Evolutionary conservation across 2,329 filamentous ascomycete genomes (phyloP).

Genomic region (Parastagonospora nodorum): DNA sequence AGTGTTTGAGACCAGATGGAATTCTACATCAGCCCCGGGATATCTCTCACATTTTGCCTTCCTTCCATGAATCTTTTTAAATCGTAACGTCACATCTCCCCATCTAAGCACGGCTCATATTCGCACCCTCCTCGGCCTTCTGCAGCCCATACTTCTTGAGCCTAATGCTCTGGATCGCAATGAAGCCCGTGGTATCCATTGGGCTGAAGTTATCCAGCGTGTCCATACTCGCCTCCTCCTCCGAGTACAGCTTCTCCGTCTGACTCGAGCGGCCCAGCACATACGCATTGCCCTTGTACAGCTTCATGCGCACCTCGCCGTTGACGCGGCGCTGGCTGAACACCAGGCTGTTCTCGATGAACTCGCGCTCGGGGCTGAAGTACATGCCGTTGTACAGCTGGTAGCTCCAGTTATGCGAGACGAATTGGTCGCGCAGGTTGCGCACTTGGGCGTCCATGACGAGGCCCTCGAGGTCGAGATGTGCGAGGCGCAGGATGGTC

Average conservation of each 20-base stretch:
- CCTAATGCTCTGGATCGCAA: constrained; percentile 70
- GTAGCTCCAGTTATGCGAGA: constrained; percentile 57
- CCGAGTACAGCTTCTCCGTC: constrained; percentile 73
- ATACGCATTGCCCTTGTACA: constrained; percentile 70
- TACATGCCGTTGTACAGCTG: constrained; percentile 66
- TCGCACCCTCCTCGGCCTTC: constrained; percentile 43
- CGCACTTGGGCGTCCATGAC: constrained; percentile 72
- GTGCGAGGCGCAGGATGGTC: constrained; percentile 58
- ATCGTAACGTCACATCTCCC: background rate
- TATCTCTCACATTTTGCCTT: too few relatives aligned
- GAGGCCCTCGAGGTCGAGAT: constrained; percentile 68
- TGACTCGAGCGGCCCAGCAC: constrained; percentile 64
- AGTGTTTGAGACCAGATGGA: too few relatives aligned
- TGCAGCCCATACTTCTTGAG: constrained; percentile 52
- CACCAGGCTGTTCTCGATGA: constrained; percentile 64
- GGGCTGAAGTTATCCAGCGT: constrained; percentile 71
- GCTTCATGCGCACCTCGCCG: constrained; percentile 62
- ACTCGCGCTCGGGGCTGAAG: constrained; percentile 74
- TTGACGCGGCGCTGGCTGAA: constrained; percentile 49
- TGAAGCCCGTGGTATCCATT: constrained; percentile 69
- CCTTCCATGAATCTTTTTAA: background rate
- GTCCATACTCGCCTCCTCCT: constrained; percentile 71
- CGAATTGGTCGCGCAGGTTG: constrained; percentile 71
- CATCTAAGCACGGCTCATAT: constrained; percentile 29
- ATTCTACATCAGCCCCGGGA: too few relatives aligned